Evolutionary conservation across 768 basidiomycete genomes (phyloP).

Genomic region (Asterophora parasitica): DNA sequence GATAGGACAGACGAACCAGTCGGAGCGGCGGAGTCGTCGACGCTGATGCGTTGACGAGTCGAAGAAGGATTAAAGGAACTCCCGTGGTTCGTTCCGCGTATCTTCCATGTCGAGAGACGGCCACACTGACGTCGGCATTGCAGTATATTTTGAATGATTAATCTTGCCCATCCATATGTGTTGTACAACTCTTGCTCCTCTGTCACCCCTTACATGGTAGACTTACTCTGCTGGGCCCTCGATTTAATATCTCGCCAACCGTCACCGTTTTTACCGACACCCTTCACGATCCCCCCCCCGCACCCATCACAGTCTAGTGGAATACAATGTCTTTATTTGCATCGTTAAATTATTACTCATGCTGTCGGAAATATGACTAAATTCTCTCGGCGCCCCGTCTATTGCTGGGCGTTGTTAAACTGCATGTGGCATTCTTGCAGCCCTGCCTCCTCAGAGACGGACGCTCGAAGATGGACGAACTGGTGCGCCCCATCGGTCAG

Average conservation of each 20-base stretch:
- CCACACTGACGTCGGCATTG: constrained; percentile 8
- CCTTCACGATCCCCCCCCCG: neutral
- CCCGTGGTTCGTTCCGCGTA: constrained; percentile 20
- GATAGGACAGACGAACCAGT: constrained; percentile 45
- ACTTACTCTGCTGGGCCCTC: constrained; percentile 7
- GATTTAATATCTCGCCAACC: constrained; percentile 10
- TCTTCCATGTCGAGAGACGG: constrained; percentile 1
- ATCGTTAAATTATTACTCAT: neutral
- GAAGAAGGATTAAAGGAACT: constrained; percentile 10
- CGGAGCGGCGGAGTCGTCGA: constrained; percentile 55
- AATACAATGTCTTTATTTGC: constrained; percentile 6
- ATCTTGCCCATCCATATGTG: constrained; percentile 10
- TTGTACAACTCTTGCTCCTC: constrained; percentile 13
- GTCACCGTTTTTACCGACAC: neutral
- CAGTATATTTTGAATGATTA: constrained; percentile 12
- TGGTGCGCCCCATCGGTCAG: neutral
- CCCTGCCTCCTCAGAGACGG: constrained; percentile 2
- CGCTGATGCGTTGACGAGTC: constrained; percentile 23
- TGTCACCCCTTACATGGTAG: constrained; percentile 8
- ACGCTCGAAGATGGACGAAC: constrained; percentile 12
- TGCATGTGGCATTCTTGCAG: constrained; percentile 3
- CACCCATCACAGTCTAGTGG: constrained; percentile 10
- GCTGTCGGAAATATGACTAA: neutral
- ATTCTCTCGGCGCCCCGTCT: neutral
- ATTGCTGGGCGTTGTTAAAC: neutral